phyloP scores from a whole-genome alignment of 306 rosid genomes.

The Cucurbita maxima region DNA sequence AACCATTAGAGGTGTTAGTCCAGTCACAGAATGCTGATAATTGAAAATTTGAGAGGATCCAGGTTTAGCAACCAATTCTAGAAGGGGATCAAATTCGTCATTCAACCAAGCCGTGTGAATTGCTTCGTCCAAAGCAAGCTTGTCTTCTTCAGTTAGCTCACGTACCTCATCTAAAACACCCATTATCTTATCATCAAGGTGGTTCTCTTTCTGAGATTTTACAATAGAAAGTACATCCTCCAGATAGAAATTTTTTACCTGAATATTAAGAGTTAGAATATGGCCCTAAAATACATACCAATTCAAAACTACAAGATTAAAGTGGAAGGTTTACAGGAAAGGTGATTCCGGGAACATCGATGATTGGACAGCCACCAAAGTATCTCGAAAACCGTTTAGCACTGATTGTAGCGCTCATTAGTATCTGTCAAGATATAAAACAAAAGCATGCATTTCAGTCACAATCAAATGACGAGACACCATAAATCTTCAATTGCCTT shows the following conservation, averaged over 20 bases:
- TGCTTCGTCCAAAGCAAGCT: constrained; percentile 67
- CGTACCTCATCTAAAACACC: constrained; percentile 16
- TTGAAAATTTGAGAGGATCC: constrained; percentile 35
- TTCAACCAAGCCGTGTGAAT: constrained; percentile 67
- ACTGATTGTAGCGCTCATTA: constrained; percentile 94
- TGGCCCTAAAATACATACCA: constrained; percentile 4
- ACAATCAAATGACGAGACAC: not conserved
- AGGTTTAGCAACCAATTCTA: constrained; percentile 55
- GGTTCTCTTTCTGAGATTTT: constrained; percentile 31
- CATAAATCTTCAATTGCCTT: not conserved
- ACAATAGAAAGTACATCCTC: constrained; percentile 77
- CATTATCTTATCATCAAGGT: constrained; percentile 27
- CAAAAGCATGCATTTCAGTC: not conserved
- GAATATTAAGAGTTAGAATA: constrained; percentile 18
- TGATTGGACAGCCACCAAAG: constrained; percentile 87
- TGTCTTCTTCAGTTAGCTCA: constrained; percentile 47
- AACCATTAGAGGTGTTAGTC: constrained; percentile 74
- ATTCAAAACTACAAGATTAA: constrained; percentile 7
- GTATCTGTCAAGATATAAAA: constrained; percentile 33
- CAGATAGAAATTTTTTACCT: constrained; percentile 73
- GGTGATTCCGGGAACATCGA: constrained; percentile 85
- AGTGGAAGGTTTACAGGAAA: constrained; percentile 47
- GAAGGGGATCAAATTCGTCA: constrained; percentile 62
- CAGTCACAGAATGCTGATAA: constrained; percentile 71
- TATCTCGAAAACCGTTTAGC: constrained; percentile 73